phyloP scores from a whole-genome alignment of 371 early-diverging fungal species.

The Mucor mucedo region DNA sequence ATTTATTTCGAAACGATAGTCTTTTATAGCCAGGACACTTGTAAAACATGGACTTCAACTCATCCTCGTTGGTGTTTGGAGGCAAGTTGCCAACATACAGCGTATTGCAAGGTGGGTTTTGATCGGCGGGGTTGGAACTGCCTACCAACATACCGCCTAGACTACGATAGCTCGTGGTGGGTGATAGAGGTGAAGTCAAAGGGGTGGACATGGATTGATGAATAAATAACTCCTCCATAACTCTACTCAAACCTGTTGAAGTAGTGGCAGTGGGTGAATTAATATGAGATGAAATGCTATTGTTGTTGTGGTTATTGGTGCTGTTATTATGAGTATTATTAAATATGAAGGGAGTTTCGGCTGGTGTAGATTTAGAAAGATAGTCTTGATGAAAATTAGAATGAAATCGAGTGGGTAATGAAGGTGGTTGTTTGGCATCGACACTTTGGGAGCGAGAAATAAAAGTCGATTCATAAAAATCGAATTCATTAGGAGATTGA shows the following conservation, averaged over 20 bases:
- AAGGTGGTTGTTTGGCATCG: slow-evolving; percentile 26
- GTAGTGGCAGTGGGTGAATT: slow-evolving; percentile 19
- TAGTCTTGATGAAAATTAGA: slow-evolving; percentile 28
- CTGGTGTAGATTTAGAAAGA: slow-evolving; percentile 40
- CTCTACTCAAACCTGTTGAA: slow-evolving; percentile 29
- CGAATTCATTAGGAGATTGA: slow-evolving; percentile 38
- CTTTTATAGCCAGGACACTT: slow-evolving; percentile 81
- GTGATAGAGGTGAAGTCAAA: slow-evolving; percentile 33
- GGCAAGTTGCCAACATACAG: slow-evolving; percentile 92
- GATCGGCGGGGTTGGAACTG: slow-evolving; percentile 72
- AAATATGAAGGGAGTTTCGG: slow-evolving; percentile 16
- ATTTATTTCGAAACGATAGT: slow-evolving; percentile 79
- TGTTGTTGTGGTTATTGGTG: slow-evolving; percentile 1
- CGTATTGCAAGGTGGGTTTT: slow-evolving; percentile 95
- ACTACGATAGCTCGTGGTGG: slow-evolving; percentile 27
- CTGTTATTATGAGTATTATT: slow-evolving; percentile 8
- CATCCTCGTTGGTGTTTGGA: slow-evolving; percentile 78
- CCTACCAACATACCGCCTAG: slow-evolving; percentile 29
- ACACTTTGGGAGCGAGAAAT: slow-evolving; percentile 36
- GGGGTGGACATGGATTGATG: slow-evolving; percentile 30
- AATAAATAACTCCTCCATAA: slow-evolving; percentile 24
- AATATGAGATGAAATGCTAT: slow-evolving; percentile 20
- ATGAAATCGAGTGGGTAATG: slow-evolving; percentile 17
- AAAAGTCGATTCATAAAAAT: slow-evolving; percentile 8
- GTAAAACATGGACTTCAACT: slow-evolving; percentile 76